Evolutionary conservation across 176 grass and related monocot genomes (phyloP).

Genomic region (Musa beccarii): DNA sequence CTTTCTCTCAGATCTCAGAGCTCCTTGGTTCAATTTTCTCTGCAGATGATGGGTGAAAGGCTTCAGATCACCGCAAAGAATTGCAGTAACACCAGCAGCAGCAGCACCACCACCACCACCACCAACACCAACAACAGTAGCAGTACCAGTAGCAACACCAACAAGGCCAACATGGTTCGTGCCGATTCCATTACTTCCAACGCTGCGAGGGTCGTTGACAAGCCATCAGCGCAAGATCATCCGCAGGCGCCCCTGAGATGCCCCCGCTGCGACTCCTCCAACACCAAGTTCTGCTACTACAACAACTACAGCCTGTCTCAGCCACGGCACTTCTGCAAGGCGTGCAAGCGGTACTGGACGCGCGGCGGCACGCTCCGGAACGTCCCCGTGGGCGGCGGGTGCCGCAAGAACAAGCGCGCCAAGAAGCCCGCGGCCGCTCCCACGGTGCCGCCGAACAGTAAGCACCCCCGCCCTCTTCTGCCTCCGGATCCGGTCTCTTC

Average conservation of each 20-base stretch:
- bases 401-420: slow-evolving; percentile 17
- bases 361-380: slow-evolving; percentile 16
- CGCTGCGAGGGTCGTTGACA: not conserved
- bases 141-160: not conserved
- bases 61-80: not conserved
- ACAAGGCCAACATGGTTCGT: not conserved
- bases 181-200: not conserved
- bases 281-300: slow-evolving; percentile 21
- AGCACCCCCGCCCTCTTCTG: no score
- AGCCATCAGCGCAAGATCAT: slow-evolving; percentile 1
- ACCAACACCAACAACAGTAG: not conserved
- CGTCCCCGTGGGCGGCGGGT: slow-evolving; percentile 13
- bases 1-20: not conserved
- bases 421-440: not conserved
- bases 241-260: not conserved
- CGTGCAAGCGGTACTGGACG: slow-evolving; percentile 22
- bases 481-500: not conserved
- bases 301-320: slow-evolving; percentile 23
- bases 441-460: no score
- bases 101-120: not conserved
- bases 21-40: not conserved
- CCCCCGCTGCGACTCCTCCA: slow-evolving; percentile 16
- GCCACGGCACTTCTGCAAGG: slow-evolving; percentile 17
- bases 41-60: slow-evolving; percentile 10
- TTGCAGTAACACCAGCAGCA: not conserved